Evolutionary conservation across 495 filamentous ascomycete species (phyloP).

Genomic region (Xylaria flabelliformis): DNA sequence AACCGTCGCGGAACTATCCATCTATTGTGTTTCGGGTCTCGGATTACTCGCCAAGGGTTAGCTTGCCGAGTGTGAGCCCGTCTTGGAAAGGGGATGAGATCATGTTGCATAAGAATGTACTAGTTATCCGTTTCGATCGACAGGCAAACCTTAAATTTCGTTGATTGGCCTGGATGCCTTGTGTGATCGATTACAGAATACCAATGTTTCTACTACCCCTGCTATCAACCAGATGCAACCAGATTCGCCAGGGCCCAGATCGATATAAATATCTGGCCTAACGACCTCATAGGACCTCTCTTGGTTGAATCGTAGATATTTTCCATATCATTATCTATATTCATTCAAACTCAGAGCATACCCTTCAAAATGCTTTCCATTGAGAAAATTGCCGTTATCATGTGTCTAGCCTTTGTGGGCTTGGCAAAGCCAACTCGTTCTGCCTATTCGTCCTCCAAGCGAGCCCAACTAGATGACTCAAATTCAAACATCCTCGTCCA

Average conservation of each 20-base stretch:
- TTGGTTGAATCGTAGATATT: not conserved
- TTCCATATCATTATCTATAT: not conserved
- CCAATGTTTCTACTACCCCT: not conserved
- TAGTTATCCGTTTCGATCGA: not conserved
- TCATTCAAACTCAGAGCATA: not conserved
- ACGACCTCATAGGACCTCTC: not conserved
- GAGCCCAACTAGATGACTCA: slow-evolving; percentile 48
- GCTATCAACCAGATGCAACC: not conserved
- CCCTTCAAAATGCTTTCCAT: not conserved
- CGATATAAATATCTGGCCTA: slow-evolving; percentile 11
- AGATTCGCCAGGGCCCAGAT: not conserved
- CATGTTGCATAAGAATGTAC: not conserved
- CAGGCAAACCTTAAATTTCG: not conserved
- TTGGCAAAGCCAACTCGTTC: not conserved
- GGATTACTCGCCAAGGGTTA: not conserved
- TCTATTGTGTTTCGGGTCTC: not conserved
- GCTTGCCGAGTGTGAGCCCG: not conserved
- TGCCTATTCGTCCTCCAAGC: not conserved
- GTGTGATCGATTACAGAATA: not conserved
- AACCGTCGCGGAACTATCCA: not conserved
- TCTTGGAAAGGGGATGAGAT: not conserved
- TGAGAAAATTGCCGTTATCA: not conserved
- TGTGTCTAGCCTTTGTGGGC: slow-evolving; percentile 5
- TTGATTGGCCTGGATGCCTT: not conserved
- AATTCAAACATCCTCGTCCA: slow-evolving; percentile 59